Conservation (phyloP, 1,284 basidiomycete species). For the Ustilago shanxiensis region DNA sequence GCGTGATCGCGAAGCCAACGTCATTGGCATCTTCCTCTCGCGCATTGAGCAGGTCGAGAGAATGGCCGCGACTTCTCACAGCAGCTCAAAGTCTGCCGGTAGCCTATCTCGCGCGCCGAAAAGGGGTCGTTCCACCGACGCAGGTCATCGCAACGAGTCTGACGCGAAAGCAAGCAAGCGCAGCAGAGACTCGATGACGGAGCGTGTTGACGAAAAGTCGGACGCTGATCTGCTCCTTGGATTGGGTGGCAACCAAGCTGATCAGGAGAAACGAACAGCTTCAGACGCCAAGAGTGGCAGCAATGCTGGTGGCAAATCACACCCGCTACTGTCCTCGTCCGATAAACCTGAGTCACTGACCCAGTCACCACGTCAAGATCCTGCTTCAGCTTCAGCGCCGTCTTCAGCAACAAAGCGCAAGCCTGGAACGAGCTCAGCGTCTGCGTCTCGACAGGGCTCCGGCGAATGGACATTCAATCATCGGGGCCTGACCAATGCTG, state of each 20-base stretch:
- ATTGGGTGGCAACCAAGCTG: constrained; percentile 18
- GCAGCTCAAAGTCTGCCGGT: background rate
- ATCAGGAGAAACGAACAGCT: background rate
- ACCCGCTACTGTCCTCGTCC: background rate
- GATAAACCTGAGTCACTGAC: constrained; percentile 1
- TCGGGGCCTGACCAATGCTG: constrained; percentile 17
- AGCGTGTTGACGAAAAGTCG: constrained; percentile 29
- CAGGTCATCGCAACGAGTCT: constrained; percentile 12
- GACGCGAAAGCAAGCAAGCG: constrained; percentile 23
- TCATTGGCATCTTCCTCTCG: constrained; percentile 56
- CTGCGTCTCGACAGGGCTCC: constrained; percentile 29
- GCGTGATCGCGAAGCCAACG: constrained; percentile 57
- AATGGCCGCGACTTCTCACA: constrained; percentile 10
- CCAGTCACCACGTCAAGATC: constrained; percentile 14
- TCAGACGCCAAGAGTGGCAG: background rate
- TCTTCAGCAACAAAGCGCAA: background rate
- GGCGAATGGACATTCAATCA: constrained; percentile 41
- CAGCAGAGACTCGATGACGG: constrained; percentile 14
- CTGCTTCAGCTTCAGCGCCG: background rate
- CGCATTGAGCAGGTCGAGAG: constrained; percentile 50
- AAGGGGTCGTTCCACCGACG: constrained; percentile 33
- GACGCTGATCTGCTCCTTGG: constrained; percentile 47
- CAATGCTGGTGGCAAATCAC: background rate
- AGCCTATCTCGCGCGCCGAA: constrained; percentile 13
- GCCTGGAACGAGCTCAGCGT: constrained; percentile 12